Conservation (phyloP, 2,329 filamentous ascomycete genomes). For the Beauveria varroae region DNA sequence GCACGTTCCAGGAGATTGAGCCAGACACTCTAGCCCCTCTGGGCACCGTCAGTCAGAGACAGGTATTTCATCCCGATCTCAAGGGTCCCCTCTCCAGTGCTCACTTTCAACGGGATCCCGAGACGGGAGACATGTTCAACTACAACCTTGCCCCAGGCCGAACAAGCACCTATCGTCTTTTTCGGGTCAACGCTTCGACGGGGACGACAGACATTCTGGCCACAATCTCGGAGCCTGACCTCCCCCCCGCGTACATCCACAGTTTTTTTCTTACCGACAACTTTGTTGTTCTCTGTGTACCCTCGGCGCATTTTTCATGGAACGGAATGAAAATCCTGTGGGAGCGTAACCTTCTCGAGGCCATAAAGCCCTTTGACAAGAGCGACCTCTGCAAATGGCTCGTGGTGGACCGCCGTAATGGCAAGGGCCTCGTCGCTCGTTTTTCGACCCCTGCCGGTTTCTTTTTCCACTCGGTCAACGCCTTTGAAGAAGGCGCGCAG, state of each 20-base stretch:
- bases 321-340: constrained; percentile 49
- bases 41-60: constrained; percentile 40
- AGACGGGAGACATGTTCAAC: constrained; percentile 65
- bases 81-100: constrained; percentile 56
- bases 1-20: constrained; percentile 60
- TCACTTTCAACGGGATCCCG: constrained; percentile 58
- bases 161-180: constrained; percentile 53
- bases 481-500: constrained; percentile 48
- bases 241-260: constrained; percentile 58
- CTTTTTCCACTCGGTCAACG: constrained; percentile 66
- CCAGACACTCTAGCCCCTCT: too few relatives aligned
- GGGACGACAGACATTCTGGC: constrained; percentile 60
- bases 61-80: constrained; percentile 53
- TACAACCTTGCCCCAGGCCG: constrained; percentile 58
- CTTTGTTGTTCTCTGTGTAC: constrained; percentile 62
- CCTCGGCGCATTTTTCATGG: constrained; percentile 48
- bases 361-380: constrained; percentile 51
- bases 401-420: constrained; percentile 55
- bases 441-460: constrained; percentile 59
- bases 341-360: constrained; percentile 57
- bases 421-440: constrained; percentile 52
- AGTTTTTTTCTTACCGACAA: constrained; percentile 60
- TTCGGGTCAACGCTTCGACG: constrained; percentile 50
- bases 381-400: constrained; percentile 54
- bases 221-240: constrained; percentile 37